Evolutionary conservation across 768 basidiomycete species (phyloP), one percentile per base, ranked within the genome.

Genomic region (Tulasnella sp.): DNA sequence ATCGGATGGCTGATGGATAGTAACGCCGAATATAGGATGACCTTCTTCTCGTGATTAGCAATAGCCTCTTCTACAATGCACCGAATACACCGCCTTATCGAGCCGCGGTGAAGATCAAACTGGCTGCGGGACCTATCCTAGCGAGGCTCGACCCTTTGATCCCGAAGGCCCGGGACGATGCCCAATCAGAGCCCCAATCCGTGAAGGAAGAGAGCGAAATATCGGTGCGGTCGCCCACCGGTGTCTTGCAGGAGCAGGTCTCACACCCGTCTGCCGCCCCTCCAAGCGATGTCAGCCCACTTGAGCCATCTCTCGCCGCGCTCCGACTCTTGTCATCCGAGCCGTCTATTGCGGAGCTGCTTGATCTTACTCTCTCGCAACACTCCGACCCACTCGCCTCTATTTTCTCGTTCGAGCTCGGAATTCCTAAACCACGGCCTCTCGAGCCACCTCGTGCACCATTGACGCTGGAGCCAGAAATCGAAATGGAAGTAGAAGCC

Each of bases 61-160:
- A 98, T 65, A 93, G 93, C 1, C 78, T 88, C 45, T 69, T 80
- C 5, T 99, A 97, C 70, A 97, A 99, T 69, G 80, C 81, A 62
- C 71, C 79, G 0, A 84, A 82, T n/a, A 82, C 85, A 0, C 63
- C 76, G 0, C 83, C 83, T 67, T 80, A 88, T 72, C 84, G 81
- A 65, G 71, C 78, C 4, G 92, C 94, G 0, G 69, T 75, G 15
- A 73, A 80, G 42, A 81, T 96, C 61, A 78, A 80, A 66, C 71
- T 68, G 2, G 68, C 67, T 38, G 66, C 74, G 34, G 66, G 68
- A 19, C 70, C 77, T 0, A 73, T 83, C 11, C 68, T 73, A n/a
- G 68, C 56, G 9, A 66, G 68, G 7, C 65, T 75, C 5, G 62
- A 67, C 9, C 38, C 11, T 12, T 24, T 29, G 52, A 61, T 45